phyloP scores from a whole-genome alignment of 495 filamentous ascomycete genomes.

The Bathelium albidoporum region DNA sequence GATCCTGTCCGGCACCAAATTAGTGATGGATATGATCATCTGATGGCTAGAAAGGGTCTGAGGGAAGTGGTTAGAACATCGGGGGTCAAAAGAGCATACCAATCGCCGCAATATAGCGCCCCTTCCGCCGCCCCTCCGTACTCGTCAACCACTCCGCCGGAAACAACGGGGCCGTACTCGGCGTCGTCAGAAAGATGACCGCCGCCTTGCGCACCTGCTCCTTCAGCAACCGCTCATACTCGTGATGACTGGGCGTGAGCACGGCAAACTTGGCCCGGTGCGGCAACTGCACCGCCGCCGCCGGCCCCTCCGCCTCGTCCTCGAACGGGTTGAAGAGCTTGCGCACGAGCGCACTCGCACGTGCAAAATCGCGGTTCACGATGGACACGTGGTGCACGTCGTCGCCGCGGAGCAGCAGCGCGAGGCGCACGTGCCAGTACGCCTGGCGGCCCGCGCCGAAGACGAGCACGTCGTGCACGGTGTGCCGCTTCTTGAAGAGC shows the following conservation, averaged over 20 bases:
- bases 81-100: background rate
- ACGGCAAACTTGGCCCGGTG: conserved; percentile 27
- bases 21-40: too few relatives aligned
- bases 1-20: conserved; percentile 44
- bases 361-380: conserved; percentile 62
- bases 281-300: conserved; percentile 9
- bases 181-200: conserved; percentile 75
- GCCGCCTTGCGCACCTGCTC: conserved; percentile 58
- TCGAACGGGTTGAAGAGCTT: conserved; percentile 43
- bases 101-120: conserved; percentile 67
- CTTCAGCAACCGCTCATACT: conserved; percentile 56
- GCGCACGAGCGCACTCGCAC: conserved; percentile 44
- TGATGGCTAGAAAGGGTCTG: background rate
- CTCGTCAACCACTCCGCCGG: conserved; percentile 53
- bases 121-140: conserved; percentile 60
- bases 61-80: background rate
- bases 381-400: conserved; percentile 72
- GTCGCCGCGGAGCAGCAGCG: conserved; percentile 58
- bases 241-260: conserved; percentile 58
- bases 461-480: conserved; percentile 62
- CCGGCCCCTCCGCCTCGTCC: conserved; percentile 9
- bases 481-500: conserved; percentile 58
- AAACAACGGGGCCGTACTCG: conserved; percentile 50
- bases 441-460: conserved; percentile 91
- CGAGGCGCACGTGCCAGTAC: conserved; percentile 83